Conservation (phyloP, 2,329 filamentous ascomycete species). For the Colletotrichum paranaense region DNA sequence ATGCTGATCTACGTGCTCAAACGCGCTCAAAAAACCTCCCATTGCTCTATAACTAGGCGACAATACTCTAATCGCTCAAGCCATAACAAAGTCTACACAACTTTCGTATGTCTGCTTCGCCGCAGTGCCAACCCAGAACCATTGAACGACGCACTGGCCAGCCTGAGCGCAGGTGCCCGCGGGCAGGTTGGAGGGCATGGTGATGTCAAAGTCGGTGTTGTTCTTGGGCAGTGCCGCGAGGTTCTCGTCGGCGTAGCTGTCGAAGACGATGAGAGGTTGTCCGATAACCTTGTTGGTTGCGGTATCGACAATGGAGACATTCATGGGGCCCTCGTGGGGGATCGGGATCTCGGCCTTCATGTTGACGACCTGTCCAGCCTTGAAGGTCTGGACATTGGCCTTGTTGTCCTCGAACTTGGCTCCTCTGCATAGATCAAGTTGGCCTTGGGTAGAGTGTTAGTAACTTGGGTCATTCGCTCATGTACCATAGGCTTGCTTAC, state of each 20-base stretch:
- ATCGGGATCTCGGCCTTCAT: constrained; percentile 55
- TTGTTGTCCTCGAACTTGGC: constrained; percentile 58
- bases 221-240: constrained; percentile 49
- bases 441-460: constrained; percentile 18
- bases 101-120: constrained; percentile 53
- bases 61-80: not conserved
- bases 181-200: constrained; percentile 43
- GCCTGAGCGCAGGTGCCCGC: constrained; percentile 43
- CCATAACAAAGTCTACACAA: constrained; percentile 49
- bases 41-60: not conserved
- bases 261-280: constrained; percentile 63
- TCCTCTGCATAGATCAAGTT: constrained; percentile 58
- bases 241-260: constrained; percentile 62
- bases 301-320: constrained; percentile 69
- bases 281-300: constrained; percentile 64
- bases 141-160: constrained; percentile 54
- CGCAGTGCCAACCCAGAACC: constrained; percentile 55
- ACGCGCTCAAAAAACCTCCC: not conserved
- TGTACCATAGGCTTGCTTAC: constrained; percentile 38
- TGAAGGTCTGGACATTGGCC: constrained; percentile 54
- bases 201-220: constrained; percentile 58
- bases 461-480: not conserved
- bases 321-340: constrained; percentile 59
- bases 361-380: constrained; percentile 54
- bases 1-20: constrained; percentile 13